A percentile compares a stretch with the other conserved stretches of the same genome.
Evolutionary conservation across 2,329 filamentous ascomycete genomes (phyloP).

Genomic region (Pestalotiopsis sp.): DNA sequence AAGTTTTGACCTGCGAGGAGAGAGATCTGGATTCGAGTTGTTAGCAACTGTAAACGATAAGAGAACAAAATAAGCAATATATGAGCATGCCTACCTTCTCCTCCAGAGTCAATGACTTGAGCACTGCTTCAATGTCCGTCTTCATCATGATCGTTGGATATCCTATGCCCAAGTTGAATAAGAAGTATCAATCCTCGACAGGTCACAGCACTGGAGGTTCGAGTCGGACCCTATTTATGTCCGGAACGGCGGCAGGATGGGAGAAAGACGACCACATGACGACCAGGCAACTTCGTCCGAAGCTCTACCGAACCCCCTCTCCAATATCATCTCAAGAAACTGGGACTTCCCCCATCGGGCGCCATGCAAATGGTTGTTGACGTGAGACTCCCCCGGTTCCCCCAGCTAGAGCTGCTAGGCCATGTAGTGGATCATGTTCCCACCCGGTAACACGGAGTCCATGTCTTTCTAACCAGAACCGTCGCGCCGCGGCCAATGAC

Average conservation of each 20-base stretch:
- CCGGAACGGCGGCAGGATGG: neutral
- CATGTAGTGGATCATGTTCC: neutral
- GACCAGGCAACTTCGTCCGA: neutral
- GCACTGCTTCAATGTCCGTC: conserved; percentile 14
- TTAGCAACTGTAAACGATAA: neutral
- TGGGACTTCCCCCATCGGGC: neutral
- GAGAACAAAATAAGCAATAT: too few species aligned
- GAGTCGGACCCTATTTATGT: neutral
- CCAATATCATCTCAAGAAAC: neutral
- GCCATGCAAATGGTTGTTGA: neutral
- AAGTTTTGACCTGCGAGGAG: conserved; percentile 15
- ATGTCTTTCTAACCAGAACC: neutral
- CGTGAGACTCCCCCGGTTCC: neutral
- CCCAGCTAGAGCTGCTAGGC: neutral
- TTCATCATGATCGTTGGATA: neutral
- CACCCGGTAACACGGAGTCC: neutral
- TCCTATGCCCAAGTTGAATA: neutral
- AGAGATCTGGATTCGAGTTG: conserved; percentile 4
- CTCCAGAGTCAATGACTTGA: conserved; percentile 14
- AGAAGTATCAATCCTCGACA: neutral
- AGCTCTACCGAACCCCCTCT: neutral
- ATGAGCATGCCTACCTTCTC: conserved; percentile 12
- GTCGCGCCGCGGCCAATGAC: neutral
- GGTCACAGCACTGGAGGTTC: neutral
- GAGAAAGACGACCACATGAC: neutral